Base-by-base conservation (phyloP, 768 basidiomycete species). In the Russula emetica region DNA sequence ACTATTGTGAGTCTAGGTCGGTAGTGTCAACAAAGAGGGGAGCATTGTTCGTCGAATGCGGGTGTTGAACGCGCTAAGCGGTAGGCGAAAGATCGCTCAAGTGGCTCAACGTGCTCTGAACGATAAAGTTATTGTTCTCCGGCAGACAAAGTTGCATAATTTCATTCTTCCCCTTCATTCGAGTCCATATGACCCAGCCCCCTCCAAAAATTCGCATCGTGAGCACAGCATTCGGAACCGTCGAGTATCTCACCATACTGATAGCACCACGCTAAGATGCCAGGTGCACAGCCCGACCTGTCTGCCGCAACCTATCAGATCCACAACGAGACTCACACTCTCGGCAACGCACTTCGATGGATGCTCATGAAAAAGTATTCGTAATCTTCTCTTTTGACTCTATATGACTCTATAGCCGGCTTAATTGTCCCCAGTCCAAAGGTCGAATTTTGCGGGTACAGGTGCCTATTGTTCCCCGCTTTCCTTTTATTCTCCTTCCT, bases 381-480 rank as follows among this genome's bases (percentile, higher is more conserved):
- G 22, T 62, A 44, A 13, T 47, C 45, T 42, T 42, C 47, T 58
- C 30, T 64, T 55, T 54, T 60, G n/a, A n/a, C n/a, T n/a, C n/a
- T n/a, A n/a, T n/a, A n/a, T 9, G 18, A 3, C 28, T n/a, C n/a
- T 3, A 45, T 60, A 44, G 64, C 44, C 57, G 11, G 38, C n/a
- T 62, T 32, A 62, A 62, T 54, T 44, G 26, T 50, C 28, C 24
- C 28, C 20, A 98, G 96, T 73, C 92, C 96, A 7, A 94, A 92
- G 69, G 96, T 98, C 44, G 94, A 97, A 76, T 98, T 98, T 72
- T 98, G 97, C 73, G 97, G 97, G 34, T 98, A 98, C 80, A 94
- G 90, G 93, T 90, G 65, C 71, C 58, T 61, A 55, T 66, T 64
- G 63, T 60, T 58, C 26, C 4, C 47, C 7, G 55, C 50, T 22